These are phyloP conservation scores for Penicillium mononematosum DNA, from an alignment of 495 filamentous ascomycete species.

Conservation along the genomic window DNA sequence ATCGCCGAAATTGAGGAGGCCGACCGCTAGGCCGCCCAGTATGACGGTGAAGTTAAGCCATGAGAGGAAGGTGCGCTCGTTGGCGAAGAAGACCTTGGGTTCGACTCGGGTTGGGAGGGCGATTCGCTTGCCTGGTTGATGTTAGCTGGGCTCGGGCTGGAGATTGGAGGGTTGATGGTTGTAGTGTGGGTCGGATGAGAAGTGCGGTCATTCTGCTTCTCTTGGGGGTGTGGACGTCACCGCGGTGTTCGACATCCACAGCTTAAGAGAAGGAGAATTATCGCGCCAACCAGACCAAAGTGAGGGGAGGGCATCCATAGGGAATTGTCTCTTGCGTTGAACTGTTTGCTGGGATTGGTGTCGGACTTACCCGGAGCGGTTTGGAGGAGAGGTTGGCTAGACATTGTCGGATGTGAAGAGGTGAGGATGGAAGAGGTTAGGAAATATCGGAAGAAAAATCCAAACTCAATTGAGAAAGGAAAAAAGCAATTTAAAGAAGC, in stretches of 20 bases:
- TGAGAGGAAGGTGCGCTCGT: slow-evolving; percentile 97
- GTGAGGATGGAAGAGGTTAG: background rate
- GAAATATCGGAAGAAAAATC: slow-evolving; percentile 4
- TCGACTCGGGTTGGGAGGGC: slow-evolving; percentile 97
- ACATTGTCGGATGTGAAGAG: slow-evolving; percentile 56
- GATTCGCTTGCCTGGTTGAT: slow-evolving; percentile 81
- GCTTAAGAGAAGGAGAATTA: background rate
- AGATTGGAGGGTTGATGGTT: slow-evolving; percentile 1
- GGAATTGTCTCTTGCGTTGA: background rate
- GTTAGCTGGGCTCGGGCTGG: slow-evolving; percentile 1
- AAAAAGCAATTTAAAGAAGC: slow-evolving; percentile 2
- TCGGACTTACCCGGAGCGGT: slow-evolving; percentile 62
- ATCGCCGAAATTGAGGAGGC: slow-evolving; percentile 98
- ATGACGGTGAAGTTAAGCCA: slow-evolving; percentile 99
- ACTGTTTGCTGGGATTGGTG: slow-evolving; percentile 1
- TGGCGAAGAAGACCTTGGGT: slow-evolving; percentile 99
- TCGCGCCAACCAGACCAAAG: background rate
- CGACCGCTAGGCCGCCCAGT: slow-evolving; percentile 90
- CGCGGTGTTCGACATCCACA: background rate
- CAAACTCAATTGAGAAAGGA: background rate
- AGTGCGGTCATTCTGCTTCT: background rate
- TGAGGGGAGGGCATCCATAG: background rate
- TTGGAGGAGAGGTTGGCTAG: slow-evolving; percentile 92
- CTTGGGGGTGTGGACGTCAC: background rate
- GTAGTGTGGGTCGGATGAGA: background rate